Evolutionary conservation across 1,284 basidiomycete genomes (phyloP), one percentile per base, ranked within the genome.

Genomic region (Somion occarium): DNA sequence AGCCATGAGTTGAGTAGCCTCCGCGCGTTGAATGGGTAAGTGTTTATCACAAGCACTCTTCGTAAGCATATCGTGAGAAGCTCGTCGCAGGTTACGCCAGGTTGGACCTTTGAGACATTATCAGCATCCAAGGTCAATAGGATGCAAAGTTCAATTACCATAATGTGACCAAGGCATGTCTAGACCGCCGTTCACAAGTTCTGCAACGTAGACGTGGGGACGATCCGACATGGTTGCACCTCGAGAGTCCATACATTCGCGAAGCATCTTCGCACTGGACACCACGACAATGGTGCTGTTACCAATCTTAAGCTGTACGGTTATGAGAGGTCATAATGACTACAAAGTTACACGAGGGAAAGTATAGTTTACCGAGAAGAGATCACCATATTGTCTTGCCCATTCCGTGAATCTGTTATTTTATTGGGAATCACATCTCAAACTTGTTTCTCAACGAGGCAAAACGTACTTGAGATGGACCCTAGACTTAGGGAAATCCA

Each of bases 181-280:
- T 7, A 56, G 46, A 11, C 62, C 62, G 13, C 53, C 57, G 9
- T 58, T 61, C 41, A 61, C 53, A 2, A 52, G 44, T 20, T 65
- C 53, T 0, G 47, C 58, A 39, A 67, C 56, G 52, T 60, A 56
- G 46, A 51, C 56, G 3, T 60, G 7, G 61, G 60, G 54, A 64
- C 61, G 18, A 52, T 56, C 13, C 5, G 44, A 23, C 11, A 26
- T 46, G 11, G 44, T 30, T 13, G 3, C 9, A 57, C 59, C 57
- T 62, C 64, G 9, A 45, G 59, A 62, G 43, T 69, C 67, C 49
- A 69, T 44, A 25, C 68, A 56, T n/a, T 64, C 62, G 47, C 59
- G 60, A 38, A 64, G 60, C 19, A 59, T 56, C 11, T 57, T 26
- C 18, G 61, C 51, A 44, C 58, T 59, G 15, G 61, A 61, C 5